Conservation (phyloP, 192 early-diverging fungal species). For the Coemansia sp. region DNA sequence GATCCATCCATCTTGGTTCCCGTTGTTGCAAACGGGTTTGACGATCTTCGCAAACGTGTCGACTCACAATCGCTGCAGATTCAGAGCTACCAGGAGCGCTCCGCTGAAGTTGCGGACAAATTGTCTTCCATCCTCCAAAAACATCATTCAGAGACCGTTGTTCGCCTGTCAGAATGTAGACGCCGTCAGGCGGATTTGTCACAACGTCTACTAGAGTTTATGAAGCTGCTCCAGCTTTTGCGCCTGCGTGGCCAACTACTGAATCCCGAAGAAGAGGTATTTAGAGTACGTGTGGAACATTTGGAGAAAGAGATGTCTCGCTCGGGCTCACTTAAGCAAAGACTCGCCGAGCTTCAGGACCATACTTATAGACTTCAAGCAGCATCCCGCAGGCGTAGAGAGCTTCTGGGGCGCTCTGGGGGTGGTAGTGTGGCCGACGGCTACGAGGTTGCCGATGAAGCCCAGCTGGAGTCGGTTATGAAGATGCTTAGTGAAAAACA, state of each 20-base stretch:
- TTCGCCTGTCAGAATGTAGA: slow-evolving; percentile 76
- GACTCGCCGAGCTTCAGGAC: slow-evolving; percentile 82
- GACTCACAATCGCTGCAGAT: slow-evolving; percentile 70
- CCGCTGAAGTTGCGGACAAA: slow-evolving; percentile 65
- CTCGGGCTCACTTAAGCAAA: slow-evolving; percentile 78
- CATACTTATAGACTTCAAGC: slow-evolving; percentile 73
- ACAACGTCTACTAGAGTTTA: slow-evolving; percentile 78
- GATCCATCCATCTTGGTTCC: slow-evolving; percentile 90
- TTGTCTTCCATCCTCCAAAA: slow-evolving; percentile 61
- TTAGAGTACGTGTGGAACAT: slow-evolving; percentile 72
- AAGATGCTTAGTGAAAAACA: slow-evolving; percentile 62
- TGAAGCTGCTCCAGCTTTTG: slow-evolving; percentile 84
- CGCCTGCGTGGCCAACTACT: slow-evolving; percentile 80
- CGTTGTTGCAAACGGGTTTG: slow-evolving; percentile 86
- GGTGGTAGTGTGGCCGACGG: slow-evolving; percentile 27
- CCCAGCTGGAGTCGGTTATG: slow-evolving; percentile 59
- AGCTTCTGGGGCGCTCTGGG: slow-evolving; percentile 30
- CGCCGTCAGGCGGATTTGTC: slow-evolving; percentile 75
- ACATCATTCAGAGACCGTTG: slow-evolving; percentile 70
- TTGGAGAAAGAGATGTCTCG: slow-evolving; percentile 72
- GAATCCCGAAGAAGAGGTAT: slow-evolving; percentile 77
- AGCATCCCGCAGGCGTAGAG: slow-evolving; percentile 38
- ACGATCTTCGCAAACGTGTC: slow-evolving; percentile 84
- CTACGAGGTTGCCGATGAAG: slow-evolving; percentile 61
- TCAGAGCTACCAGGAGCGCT: slow-evolving; percentile 68